Evolutionary conservation across 495 filamentous ascomycete genomes (phyloP).

Genomic region (Aspergillus asperescens): DNA sequence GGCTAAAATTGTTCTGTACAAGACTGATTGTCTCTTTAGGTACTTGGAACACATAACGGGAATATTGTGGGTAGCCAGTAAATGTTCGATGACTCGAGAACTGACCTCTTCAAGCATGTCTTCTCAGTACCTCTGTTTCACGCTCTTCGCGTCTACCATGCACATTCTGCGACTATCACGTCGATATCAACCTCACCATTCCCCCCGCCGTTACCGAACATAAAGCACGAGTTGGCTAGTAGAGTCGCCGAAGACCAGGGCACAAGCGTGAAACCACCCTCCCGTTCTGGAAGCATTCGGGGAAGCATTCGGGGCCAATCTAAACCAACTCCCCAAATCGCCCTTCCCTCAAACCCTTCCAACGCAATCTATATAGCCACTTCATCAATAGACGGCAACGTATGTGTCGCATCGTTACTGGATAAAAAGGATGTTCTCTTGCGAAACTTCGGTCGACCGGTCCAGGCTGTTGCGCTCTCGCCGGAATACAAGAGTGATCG

Average conservation of each 20-base stretch:
- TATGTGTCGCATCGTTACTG: slow-evolving; percentile 79
- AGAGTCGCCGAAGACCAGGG: slow-evolving; percentile 47
- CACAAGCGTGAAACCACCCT: slow-evolving; percentile 40
- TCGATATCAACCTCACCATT: slow-evolving; percentile 87
- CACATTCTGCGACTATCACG: slow-evolving; percentile 86
- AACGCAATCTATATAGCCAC: slow-evolving; percentile 90
- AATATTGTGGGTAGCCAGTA: slow-evolving; percentile 67
- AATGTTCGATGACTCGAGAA: slow-evolving; percentile 1
- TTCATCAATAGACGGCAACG: slow-evolving; percentile 91
- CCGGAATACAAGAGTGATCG: slow-evolving; percentile 87
- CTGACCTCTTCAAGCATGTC: slow-evolving; percentile 61
- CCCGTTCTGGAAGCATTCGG: slow-evolving; percentile 45
- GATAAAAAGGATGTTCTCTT: slow-evolving; percentile 76
- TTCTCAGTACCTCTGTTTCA: slow-evolving; percentile 75
- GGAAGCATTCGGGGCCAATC: slow-evolving; percentile 48
- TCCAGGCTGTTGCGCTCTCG: slow-evolving; percentile 84
- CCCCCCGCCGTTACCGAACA: slow-evolving; percentile 63
- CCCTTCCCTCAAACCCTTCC: slow-evolving; percentile 61
- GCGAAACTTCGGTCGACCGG: slow-evolving; percentile 87
- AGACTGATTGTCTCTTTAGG: slow-evolving; percentile 45
- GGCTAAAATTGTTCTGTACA: background rate
- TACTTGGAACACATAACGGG: slow-evolving; percentile 93
- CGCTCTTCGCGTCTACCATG: slow-evolving; percentile 75
- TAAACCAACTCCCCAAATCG: slow-evolving; percentile 35
- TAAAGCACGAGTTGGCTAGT: slow-evolving; percentile 48